Conservation (phyloP, 441 rosid species). For the Rhodomyrtus psidioides region DNA sequence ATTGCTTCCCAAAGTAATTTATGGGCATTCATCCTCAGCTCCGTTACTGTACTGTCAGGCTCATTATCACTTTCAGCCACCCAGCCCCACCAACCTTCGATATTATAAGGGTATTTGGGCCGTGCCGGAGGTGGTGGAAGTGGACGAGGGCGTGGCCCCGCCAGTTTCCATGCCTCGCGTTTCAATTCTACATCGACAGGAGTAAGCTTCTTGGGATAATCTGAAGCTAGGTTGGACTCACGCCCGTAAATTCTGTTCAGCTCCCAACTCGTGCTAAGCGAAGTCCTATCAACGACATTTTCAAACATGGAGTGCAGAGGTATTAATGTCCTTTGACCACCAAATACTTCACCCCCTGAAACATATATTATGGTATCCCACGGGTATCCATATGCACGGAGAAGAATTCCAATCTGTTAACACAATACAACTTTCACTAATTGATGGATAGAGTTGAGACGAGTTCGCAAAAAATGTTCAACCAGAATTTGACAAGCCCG, state of each 20-base stretch:
- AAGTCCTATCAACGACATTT: conserved; percentile 91
- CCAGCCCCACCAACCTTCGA: conserved; percentile 99
- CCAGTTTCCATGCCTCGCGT: conserved; percentile 47
- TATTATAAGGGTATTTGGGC: conserved; percentile 76
- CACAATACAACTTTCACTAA: not conserved
- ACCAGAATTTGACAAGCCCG: not conserved
- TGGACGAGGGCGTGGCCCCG: conserved; percentile 87
- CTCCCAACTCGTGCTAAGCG: conserved; percentile 84
- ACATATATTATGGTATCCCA: conserved; percentile 84
- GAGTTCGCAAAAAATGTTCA: not conserved
- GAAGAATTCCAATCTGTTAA: conserved; percentile 80
- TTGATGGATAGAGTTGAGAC: not conserved
- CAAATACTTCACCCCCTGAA: conserved; percentile 93
- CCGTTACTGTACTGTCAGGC: conserved; percentile 93
- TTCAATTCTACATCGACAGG: conserved; percentile 46
- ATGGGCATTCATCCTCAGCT: conserved; percentile 94
- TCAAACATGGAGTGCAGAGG: conserved; percentile 91
- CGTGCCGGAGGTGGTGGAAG: conserved; percentile 91
- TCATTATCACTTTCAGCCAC: conserved; percentile 98
- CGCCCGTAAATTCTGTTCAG: conserved; percentile 80
- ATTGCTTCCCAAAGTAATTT: conserved; percentile 94
- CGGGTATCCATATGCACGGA: conserved; percentile 86
- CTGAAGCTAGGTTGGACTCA: conserved; percentile 53
- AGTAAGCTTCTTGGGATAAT: conserved; percentile 37
- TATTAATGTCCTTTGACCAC: conserved; percentile 83